Evolutionary conservation across 2,329 filamentous ascomycete genomes (phyloP), one percentile per base, ranked within the genome.

Genomic region (Coniochaeta hoffmannii): DNA sequence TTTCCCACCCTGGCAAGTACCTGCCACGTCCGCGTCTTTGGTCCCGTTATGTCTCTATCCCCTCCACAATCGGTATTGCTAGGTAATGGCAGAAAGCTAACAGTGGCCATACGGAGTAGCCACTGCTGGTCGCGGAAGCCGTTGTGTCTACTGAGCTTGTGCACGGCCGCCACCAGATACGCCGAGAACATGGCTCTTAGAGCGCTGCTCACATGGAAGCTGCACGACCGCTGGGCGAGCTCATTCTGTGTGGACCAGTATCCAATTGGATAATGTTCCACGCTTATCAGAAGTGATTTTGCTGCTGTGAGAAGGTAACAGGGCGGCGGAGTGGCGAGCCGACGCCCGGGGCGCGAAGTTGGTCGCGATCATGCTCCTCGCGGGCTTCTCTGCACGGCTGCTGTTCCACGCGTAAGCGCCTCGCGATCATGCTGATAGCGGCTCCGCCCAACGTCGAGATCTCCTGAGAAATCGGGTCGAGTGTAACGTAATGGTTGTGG

Each of bases 31-130:
- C n/a, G n/a, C n/a, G n/a, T n/a, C n/a, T n/a, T n/a, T n/a, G n/a
- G n/a, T n/a, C n/a, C n/a, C n/a, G n/a, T n/a, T n/a, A n/a, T n/a
- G n/a, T n/a, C n/a, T n/a, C n/a, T n/a, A n/a, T n/a, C n/a, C n/a
- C n/a, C n/a, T n/a, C n/a, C n/a, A n/a, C n/a, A n/a, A n/a, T n/a
- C n/a, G n/a, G n/a, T n/a, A n/a, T n/a, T n/a, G 1, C 83, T 55
- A 1, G 78, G 78, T 14, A 83, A 75, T 0, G 80, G 80, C 3
- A 83, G 69, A 2, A 77, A 80, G 59, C 83, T 81, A 36, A 81
- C 68, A 0, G 77, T 77, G 60, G 83, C 79, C 41, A 83, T 78
- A 36, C 85, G 77, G 55, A 84, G 85, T 0, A 83, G 69, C 79
- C 76, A 79, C 57, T 76, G 69, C 79, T 79, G 82, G 0, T 79